These are phyloP conservation scores for Mycena venus DNA, from an alignment of 768 basidiomycete species.

Conservation along the genomic window DNA sequence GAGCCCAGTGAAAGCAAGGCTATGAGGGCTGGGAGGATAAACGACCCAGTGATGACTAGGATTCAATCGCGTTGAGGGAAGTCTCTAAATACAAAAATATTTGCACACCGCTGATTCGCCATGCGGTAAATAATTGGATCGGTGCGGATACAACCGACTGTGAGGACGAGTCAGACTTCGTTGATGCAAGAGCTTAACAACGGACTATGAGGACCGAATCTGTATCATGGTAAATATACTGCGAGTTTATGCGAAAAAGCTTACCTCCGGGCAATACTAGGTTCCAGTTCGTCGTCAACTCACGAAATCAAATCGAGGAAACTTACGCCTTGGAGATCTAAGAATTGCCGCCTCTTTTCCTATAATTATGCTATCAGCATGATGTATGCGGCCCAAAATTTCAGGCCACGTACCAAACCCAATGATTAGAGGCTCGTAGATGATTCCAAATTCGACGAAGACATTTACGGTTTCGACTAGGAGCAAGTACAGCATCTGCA, in stretches of 20 bases:
- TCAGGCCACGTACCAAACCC: neutral
- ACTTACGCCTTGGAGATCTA: conserved; percentile 1
- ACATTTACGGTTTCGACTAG: conserved; percentile 18
- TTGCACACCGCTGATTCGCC: conserved; percentile 19
- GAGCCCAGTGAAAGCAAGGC: conserved; percentile 12
- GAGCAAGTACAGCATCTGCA: conserved; percentile 27
- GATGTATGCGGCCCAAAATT: too few species aligned
- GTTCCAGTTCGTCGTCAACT: neutral
- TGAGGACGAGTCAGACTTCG: neutral
- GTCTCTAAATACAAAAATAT: neutral
- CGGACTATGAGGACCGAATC: conserved; percentile 24
- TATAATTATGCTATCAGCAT: neutral
- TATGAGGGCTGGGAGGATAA: conserved; percentile 3
- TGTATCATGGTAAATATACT: neutral
- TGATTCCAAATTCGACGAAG: conserved; percentile 15
- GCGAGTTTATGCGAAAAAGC: neutral
- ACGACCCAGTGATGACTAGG: conserved; percentile 20
- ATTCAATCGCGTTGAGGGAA: neutral
- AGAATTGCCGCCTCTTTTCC: neutral
- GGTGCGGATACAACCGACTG: conserved; percentile 24
- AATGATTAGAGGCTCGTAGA: conserved; percentile 22
- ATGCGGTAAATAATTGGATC: conserved; percentile 26
- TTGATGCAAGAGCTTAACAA: too few species aligned
- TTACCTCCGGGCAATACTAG: conserved; percentile 15
- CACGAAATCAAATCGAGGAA: neutral